Evolutionary conservation across 169 alveolate genomes (phyloP).

Genomic region (Eimeria sp.): DNA sequence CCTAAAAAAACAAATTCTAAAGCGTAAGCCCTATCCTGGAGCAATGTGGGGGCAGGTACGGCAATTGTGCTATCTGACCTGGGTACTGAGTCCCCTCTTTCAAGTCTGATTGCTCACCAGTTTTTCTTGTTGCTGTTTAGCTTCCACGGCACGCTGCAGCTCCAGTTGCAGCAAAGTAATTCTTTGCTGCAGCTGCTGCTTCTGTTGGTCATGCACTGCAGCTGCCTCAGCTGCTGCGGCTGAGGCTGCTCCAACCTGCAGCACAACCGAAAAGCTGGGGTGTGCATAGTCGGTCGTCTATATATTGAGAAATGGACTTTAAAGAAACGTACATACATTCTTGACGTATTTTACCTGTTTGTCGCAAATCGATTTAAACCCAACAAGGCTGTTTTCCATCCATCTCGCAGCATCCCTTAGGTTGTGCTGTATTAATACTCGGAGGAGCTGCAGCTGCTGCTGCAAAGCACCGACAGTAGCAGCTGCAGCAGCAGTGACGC

Average conservation of each 20-base stretch:
- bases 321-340: not conserved
- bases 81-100: not conserved
- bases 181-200: conserved; percentile 16
- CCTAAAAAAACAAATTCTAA: not conserved
- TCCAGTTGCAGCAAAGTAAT: conserved; percentile 23
- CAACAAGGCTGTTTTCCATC: conserved; percentile 34
- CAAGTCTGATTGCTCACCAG: not conserved
- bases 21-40: not conserved
- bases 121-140: conserved; percentile 20
- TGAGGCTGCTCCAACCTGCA: conserved; percentile 47
- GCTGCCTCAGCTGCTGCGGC: conserved; percentile 52
- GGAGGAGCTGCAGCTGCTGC: conserved; percentile 72
- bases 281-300: not conserved
- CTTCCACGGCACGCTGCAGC: conserved; percentile 23
- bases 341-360: conserved; percentile 5
- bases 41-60: not conserved
- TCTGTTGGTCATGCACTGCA: conserved; percentile 19
- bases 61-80: not conserved
- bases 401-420: conserved; percentile 39
- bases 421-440: conserved; percentile 7
- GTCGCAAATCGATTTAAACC: conserved; percentile 35
- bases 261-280: not conserved
- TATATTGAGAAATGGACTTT: not conserved
- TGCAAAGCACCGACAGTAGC: conserved; percentile 20
- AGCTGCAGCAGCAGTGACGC: conserved; percentile 33